A percentile compares a stretch with the other conserved stretches of the same genome.
These are phyloP conservation scores for Flaveria bidentis DNA, from an alignment of 129 eudicot genomes.

Conservation along the genomic window DNA sequence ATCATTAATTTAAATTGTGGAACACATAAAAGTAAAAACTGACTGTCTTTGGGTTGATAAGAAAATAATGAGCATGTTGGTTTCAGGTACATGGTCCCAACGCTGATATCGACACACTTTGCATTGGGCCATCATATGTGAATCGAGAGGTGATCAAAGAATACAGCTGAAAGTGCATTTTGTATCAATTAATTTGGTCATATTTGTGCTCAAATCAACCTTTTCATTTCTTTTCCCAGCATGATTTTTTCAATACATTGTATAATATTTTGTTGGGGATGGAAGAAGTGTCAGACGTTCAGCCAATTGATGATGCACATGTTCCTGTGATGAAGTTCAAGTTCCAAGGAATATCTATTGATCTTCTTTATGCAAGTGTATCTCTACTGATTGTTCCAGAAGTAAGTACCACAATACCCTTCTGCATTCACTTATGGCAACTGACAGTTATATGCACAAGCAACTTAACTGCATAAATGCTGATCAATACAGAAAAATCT, in stretches of 20 bases:
- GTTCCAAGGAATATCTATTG: conserved; percentile 47
- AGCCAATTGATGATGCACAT: conserved; percentile 45
- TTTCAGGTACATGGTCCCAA: conserved; percentile 47
- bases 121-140: conserved; percentile 47
- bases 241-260: conserved; percentile 37
- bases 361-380: conserved; percentile 46
- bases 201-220: conserved; percentile 16
- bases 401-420: conserved; percentile 30
- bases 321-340: conserved; percentile 48
- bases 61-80: conserved; percentile 16
- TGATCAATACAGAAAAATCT: conserved; percentile 9
- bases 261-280: conserved; percentile 38
- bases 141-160: conserved; percentile 37
- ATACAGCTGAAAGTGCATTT: background rate
- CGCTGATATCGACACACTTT: conserved; percentile 44
- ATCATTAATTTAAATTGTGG: background rate
- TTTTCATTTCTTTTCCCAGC: conserved; percentile 27
- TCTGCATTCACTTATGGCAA: conserved; percentile 22
- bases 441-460: background rate
- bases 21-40: conserved; percentile 7
- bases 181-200: background rate
- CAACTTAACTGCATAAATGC: conserved; percentile 15
- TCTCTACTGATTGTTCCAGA: conserved; percentile 44
- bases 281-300: conserved; percentile 48
- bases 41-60: conserved; percentile 9